A percentile compares a stretch with the other conserved stretches of the same genome.
phyloP scores from a whole-genome alignment of 2,329 filamentous ascomycete genomes.

The Cordyceps pruinosa region DNA sequence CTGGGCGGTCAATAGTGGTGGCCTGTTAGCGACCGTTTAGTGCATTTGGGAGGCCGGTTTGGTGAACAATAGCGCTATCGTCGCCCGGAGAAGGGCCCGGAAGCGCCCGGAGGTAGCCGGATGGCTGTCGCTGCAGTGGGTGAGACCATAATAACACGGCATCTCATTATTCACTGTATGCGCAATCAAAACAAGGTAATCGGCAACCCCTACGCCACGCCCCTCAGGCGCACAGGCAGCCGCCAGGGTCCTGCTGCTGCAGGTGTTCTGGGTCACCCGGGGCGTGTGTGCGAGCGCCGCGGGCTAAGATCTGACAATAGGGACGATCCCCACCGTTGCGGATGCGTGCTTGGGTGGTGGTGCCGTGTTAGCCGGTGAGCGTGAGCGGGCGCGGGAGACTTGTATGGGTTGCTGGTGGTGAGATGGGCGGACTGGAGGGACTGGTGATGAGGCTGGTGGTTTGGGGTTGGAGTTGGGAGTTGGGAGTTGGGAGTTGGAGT shows the following conservation, averaged over 20 bases:
- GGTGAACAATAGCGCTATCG: neutral
- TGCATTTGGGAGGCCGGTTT: neutral
- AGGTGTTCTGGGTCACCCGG: neutral
- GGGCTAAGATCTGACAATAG: slow-evolving; percentile 11
- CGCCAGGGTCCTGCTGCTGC: too few relatives aligned
- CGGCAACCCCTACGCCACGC: neutral
- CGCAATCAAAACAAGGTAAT: neutral
- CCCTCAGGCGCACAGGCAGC: neutral
- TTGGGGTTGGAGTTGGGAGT: too few relatives aligned
- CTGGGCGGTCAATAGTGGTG: too few relatives aligned
- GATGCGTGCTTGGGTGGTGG: neutral
- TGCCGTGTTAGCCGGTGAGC: slow-evolving; percentile 10
- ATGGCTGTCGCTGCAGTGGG: neutral
- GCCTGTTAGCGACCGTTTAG: neutral
- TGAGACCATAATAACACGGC: neutral
- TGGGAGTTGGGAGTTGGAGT: too few relatives aligned
- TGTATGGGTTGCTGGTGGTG: neutral
- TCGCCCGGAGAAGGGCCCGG: neutral
- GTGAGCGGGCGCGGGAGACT: neutral
- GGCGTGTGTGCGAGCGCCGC: slow-evolving; percentile 3
- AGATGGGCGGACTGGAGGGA: neutral
- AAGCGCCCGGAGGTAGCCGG: neutral
- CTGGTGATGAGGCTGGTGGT: neutral
- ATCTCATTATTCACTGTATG: too few relatives aligned
- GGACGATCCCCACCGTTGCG: slow-evolving; percentile 8